A percentile compares a stretch with the other conserved stretches of the same genome.
phyloP scores from a whole-genome alignment of 148 eudicot species.

The Rhododendron simsii region DNA sequence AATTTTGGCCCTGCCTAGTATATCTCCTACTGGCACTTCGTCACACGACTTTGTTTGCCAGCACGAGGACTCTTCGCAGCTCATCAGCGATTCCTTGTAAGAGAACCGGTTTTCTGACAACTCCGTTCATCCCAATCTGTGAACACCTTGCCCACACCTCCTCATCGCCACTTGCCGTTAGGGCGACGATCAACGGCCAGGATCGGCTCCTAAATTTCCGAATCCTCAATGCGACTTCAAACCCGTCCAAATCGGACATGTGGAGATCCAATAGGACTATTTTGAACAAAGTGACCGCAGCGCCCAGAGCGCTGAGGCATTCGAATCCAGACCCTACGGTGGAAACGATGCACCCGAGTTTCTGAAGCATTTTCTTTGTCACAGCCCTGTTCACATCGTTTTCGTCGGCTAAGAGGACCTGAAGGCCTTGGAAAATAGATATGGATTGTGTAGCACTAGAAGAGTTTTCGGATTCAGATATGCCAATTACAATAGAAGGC shows the following conservation, averaged over 20 bases:
- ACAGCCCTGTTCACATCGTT: slow-evolving; percentile 70
- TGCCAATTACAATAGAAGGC: slow-evolving; percentile 39
- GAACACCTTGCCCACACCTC: slow-evolving; percentile 41
- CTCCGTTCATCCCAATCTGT: slow-evolving; percentile 62
- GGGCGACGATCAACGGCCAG: slow-evolving; percentile 70
- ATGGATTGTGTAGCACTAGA: slow-evolving; percentile 27
- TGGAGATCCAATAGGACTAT: slow-evolving; percentile 66
- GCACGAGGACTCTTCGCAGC: slow-evolving; percentile 49
- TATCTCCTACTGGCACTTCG: slow-evolving; percentile 3
- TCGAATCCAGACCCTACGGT: slow-evolving; percentile 67
- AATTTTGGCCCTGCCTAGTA: not conserved
- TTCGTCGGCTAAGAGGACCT: slow-evolving; percentile 69
- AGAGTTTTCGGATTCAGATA: slow-evolving; percentile 49
- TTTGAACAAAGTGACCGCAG: slow-evolving; percentile 35
- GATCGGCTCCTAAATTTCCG: slow-evolving; percentile 57
- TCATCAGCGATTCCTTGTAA: slow-evolving; percentile 57
- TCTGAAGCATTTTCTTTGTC: slow-evolving; percentile 58
- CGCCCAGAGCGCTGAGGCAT: slow-evolving; percentile 51
- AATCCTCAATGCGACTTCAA: slow-evolving; percentile 52
- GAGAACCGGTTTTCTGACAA: slow-evolving; percentile 57
- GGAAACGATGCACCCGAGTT: slow-evolving; percentile 61
- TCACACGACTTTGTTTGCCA: slow-evolving; percentile 24
- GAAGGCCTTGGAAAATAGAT: slow-evolving; percentile 54
- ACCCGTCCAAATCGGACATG: slow-evolving; percentile 58
- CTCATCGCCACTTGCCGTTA: slow-evolving; percentile 42